Conservation (phyloP, 768 basidiomycete genomes). For the Royoungia palumana region DNA sequence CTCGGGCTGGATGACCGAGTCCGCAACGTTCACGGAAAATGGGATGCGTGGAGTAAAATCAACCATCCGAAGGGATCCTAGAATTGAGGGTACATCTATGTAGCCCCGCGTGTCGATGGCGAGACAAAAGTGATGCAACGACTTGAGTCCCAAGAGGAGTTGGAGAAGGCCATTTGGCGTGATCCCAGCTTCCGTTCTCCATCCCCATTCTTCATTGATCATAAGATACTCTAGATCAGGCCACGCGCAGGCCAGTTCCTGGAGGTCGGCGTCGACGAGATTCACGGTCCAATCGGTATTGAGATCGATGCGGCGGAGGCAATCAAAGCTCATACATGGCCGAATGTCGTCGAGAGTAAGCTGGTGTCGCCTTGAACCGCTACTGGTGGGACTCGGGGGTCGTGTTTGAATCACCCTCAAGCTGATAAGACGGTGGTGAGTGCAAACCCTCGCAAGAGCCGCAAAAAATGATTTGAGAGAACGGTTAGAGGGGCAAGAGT, state of each 20-base stretch:
- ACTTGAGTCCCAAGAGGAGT: slow-evolving; percentile 8
- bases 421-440: neutral
- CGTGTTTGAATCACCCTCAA: slow-evolving; percentile 12
- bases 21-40: slow-evolving; percentile 14
- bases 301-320: slow-evolving; percentile 13
- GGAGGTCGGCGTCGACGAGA: slow-evolving; percentile 9
- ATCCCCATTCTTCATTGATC: slow-evolving; percentile 22
- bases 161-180: slow-evolving; percentile 17
- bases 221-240: slow-evolving; percentile 13
- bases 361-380: neutral
- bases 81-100: neutral
- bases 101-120: slow-evolving; percentile 12
- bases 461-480: slow-evolving; percentile 6
- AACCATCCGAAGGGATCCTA: neutral
- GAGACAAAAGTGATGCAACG: neutral
- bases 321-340: slow-evolving; percentile 13
- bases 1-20: slow-evolving; percentile 16
- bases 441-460: slow-evolving; percentile 7
- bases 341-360: slow-evolving; percentile 18
- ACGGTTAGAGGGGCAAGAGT: slow-evolving; percentile 8
- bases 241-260: slow-evolving; percentile 17
- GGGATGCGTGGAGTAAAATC: neutral
- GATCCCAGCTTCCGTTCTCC: slow-evolving; percentile 13
- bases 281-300: slow-evolving; percentile 10
- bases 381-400: neutral